Evolutionary conservation across 768 basidiomycete genomes (phyloP).

Genomic region (Strobilomyces dryophilus): DNA sequence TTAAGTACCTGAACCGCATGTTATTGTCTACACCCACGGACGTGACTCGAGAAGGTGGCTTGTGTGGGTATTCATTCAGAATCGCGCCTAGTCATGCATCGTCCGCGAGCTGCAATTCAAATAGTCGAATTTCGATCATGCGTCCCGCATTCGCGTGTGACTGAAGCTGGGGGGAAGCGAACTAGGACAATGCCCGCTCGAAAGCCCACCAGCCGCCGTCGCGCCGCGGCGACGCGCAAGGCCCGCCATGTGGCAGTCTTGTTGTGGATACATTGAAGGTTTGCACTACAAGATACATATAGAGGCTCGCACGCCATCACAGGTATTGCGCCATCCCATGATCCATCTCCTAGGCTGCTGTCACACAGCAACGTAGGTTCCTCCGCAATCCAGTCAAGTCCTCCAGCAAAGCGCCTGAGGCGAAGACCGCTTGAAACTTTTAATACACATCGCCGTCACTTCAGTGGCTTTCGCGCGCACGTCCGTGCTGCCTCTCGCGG

Average conservation of each 20-base stretch:
- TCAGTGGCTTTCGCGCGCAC: background rate
- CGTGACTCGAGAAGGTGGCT: background rate
- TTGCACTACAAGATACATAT: background rate
- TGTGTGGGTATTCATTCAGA: conserved; percentile 5
- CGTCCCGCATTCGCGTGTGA: background rate
- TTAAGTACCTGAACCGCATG: background rate
- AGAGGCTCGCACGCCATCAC: background rate
- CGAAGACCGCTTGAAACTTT: background rate
- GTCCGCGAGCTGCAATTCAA: conserved; percentile 19
- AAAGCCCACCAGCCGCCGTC: background rate
- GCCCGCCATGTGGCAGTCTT: background rate
- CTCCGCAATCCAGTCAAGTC: background rate
- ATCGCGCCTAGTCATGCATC: background rate
- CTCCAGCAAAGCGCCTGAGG: background rate
- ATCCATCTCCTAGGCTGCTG: background rate
- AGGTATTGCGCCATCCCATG: background rate
- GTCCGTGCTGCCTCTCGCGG: background rate
- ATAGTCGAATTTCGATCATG: background rate
- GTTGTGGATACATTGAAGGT: background rate
- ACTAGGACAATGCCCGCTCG: background rate
- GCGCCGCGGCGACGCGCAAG: background rate
- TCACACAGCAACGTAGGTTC: background rate
- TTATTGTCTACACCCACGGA: conserved; percentile 2
- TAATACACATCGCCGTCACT: background rate
- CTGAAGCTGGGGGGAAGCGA: background rate